These are phyloP conservation scores for Lecanicillium sp. DNA, from an alignment of 2,329 filamentous ascomycete genomes.

Conservation along the genomic window DNA sequence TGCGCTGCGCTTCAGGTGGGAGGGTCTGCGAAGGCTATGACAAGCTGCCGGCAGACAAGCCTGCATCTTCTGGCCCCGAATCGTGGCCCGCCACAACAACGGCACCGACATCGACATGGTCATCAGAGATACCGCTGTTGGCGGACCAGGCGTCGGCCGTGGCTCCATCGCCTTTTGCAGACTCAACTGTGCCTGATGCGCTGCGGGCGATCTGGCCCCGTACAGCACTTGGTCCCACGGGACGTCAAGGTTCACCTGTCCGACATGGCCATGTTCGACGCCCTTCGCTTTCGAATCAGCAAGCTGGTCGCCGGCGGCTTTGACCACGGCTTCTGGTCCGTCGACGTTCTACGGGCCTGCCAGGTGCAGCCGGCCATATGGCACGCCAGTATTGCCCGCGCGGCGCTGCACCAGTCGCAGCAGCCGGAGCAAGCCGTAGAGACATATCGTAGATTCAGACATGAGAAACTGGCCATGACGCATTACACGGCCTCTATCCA, in stretches of 20 bases:
- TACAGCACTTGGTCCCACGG: not conserved
- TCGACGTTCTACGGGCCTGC: slow-evolving; percentile 1
- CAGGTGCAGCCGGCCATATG: slow-evolving; percentile 10
- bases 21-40: slow-evolving; percentile 26
- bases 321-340: slow-evolving; percentile 4
- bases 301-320: slow-evolving; percentile 3
- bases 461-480: slow-evolving; percentile 5
- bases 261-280: slow-evolving; percentile 5
- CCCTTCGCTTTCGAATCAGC: slow-evolving; percentile 5
- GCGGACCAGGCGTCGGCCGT: no score
- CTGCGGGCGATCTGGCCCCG: slow-evolving; percentile 8
- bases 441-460: not conserved
- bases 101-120: no score
- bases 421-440: not conserved
- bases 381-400: slow-evolving; percentile 9
- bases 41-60: not conserved
- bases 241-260: not conserved
- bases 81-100: no score
- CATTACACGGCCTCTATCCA: slow-evolving; percentile 5
- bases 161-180: no score
- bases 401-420: slow-evolving; percentile 2
- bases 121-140: no score
- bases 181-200: no score
- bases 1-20: slow-evolving; percentile 19
- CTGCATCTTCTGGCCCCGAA: no score